Evolutionary conservation across 1,284 basidiomycete species (phyloP).

Genomic region (Grifola frondosa): DNA sequence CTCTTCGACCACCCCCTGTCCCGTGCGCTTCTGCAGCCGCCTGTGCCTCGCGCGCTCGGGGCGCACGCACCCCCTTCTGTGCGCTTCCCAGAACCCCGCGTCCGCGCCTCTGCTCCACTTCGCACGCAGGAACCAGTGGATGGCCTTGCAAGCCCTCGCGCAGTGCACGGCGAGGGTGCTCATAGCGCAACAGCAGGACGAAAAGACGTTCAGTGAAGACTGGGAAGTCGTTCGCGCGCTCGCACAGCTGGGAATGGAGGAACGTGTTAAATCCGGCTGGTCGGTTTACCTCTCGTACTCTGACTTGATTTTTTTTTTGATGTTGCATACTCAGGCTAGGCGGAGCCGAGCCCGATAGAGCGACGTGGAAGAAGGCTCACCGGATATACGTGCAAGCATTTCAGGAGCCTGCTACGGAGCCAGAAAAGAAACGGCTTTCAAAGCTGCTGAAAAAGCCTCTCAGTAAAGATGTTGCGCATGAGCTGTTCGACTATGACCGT

Average conservation of each 20-base stretch:
- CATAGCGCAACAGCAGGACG: conserved; percentile 51
- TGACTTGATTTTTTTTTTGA: neutral
- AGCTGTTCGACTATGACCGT: conserved; percentile 72
- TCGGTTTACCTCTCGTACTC: conserved; percentile 29
- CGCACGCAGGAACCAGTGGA: conserved; percentile 61
- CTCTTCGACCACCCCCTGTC: conserved; percentile 45
- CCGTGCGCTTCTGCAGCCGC: conserved; percentile 76
- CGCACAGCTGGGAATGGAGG: conserved; percentile 67
- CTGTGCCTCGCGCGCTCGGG: conserved; percentile 66
- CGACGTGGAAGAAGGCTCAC: conserved; percentile 63
- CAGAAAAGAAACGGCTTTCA: conserved; percentile 57
- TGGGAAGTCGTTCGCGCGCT: conserved; percentile 51
- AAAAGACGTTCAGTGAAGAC: conserved; percentile 42
- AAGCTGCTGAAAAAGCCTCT: conserved; percentile 57
- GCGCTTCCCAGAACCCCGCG: conserved; percentile 71
- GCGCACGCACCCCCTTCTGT: conserved; percentile 71
- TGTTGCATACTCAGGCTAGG: conserved; percentile 24
- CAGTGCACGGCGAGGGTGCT: conserved; percentile 66
- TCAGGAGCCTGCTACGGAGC: conserved; percentile 45
- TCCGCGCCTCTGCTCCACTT: conserved; percentile 60
- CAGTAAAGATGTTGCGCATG: conserved; percentile 48
- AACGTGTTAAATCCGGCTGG: conserved; percentile 56
- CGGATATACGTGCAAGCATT: conserved; percentile 58
- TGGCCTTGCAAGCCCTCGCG: conserved; percentile 72
- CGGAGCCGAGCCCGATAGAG: conserved; percentile 53